Evolutionary conservation across 23 red algal genomes (phyloP), one percentile per base, ranked within the genome.

Genomic region (Agarophyton chilense): DNA sequence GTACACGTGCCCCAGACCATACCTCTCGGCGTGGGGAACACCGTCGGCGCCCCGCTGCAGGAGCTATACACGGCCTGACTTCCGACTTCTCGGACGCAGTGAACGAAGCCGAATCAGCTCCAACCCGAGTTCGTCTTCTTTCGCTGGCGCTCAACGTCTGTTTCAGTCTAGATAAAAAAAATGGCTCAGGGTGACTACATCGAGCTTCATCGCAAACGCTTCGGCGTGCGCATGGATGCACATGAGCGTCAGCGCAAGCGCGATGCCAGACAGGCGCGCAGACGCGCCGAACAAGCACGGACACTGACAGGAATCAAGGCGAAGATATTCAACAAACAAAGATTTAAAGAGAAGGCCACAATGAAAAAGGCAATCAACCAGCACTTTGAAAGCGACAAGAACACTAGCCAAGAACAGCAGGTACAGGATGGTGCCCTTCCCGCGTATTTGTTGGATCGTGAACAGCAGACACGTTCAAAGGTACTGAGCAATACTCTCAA

Each of bases 111-210:
- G n/a, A n/a, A n/a, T n/a, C n/a, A n/a, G n/a, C n/a, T n/a, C n/a
- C n/a, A n/a, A n/a, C n/a, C n/a, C n/a, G n/a, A n/a, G n/a, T n/a
- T n/a, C n/a, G n/a, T n/a, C n/a, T n/a, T n/a, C n/a, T n/a, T n/a
- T n/a, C n/a, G n/a, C n/a, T n/a, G n/a, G n/a, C n/a, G n/a, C n/a
- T n/a, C n/a, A n/a, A n/a, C n/a, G n/a, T n/a, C n/a, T n/a, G n/a
- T n/a, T n/a, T n/a, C n/a, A n/a, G n/a, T n/a, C n/a, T n/a, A n/a
- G n/a, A n/a, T n/a, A n/a, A n/a, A n/a, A n/a, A n/a, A 78, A 51
- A 98, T 98, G 96, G 78, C 96, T 25, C 96, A 98, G 81, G 96
- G 96, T 31, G 96, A 98, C 49, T 98, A 98, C 74, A 98, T 98
- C 24, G 96, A 98, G 81, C 78, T 91, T 24, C 90, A 93, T 61